Evolutionary conservation across 495 filamentous ascomycete species (phyloP).

Genomic region (Neurospora terricola): DNA sequence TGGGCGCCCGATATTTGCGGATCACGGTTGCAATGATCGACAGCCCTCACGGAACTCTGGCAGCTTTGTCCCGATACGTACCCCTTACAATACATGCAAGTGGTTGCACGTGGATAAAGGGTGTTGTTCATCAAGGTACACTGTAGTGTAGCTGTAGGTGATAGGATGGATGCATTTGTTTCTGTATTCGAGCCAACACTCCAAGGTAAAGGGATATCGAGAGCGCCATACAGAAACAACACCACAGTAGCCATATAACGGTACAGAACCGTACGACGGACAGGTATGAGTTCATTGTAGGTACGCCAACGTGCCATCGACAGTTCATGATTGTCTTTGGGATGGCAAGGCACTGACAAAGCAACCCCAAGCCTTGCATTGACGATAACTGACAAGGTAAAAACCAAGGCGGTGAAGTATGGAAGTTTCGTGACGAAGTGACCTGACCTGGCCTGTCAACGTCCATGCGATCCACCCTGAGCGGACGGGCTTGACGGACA

Average conservation of each 20-base stretch:
- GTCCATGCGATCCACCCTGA: neutral
- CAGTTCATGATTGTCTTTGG: neutral
- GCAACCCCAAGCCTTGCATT: neutral
- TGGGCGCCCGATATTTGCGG: neutral
- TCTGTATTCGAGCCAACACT: neutral
- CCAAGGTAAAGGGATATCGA: neutral
- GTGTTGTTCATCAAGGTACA: neutral
- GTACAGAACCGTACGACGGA: neutral
- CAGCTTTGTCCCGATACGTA: neutral
- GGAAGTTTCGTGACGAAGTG: neutral
- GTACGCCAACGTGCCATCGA: neutral
- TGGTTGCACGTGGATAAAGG: neutral
- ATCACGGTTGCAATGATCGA: neutral
- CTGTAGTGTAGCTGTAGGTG: neutral
- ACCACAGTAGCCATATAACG: neutral
- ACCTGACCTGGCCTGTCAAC: neutral
- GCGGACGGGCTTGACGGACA: neutral
- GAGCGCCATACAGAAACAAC: neutral
- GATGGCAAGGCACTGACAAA: neutral
- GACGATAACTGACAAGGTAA: neutral
- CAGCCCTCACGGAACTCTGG: neutral
- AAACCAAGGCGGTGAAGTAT: neutral
- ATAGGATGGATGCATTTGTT: neutral
- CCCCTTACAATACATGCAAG: neutral
- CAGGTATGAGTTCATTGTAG: neutral